Percentiles rank a stretch among this genome's conserved stretches.
phyloP scores from a whole-genome alignment of 2,329 filamentous ascomycete genomes.

The Aureobasidium melanogenum region DNA sequence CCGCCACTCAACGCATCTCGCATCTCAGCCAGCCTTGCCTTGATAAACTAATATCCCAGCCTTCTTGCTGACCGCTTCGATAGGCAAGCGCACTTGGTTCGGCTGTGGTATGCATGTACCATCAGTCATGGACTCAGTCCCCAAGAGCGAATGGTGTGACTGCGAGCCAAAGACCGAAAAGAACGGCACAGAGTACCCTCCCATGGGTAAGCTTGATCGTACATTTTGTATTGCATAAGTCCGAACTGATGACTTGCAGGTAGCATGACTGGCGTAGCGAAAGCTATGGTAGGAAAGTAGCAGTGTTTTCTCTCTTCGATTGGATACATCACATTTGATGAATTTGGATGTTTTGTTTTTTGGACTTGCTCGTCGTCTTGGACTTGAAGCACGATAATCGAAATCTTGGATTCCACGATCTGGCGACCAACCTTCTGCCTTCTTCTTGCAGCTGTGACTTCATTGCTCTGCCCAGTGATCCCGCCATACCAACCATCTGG shows the following conservation, averaged over 20 bases:
- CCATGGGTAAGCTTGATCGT: conserved; percentile 12
- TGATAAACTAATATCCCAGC: conserved; percentile 10
- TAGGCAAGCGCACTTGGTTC: conserved; percentile 26
- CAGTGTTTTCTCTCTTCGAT: neutral
- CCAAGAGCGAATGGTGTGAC: conserved; percentile 52
- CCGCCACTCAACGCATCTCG: neutral
- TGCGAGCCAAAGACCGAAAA: conserved; percentile 56
- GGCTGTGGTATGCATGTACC: conserved; percentile 24
- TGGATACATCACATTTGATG: neutral
- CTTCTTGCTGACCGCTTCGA: conserved; percentile 10
- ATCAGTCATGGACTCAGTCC: conserved; percentile 51
- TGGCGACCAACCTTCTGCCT: neutral
- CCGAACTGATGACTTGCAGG: conserved; percentile 17
- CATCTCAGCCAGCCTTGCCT: conserved; percentile 10
- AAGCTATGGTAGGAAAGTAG: conserved; percentile 23
- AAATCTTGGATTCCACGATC: neutral
- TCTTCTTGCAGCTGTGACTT: neutral
- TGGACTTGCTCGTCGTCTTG: neutral
- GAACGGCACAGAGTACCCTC: conserved; percentile 24
- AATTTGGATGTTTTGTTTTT: neutral
- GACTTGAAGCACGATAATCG: neutral
- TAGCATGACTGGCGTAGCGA: conserved; percentile 22
- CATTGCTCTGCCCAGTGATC: neutral
- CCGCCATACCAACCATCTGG: neutral
- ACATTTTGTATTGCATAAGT: neutral